Base-by-base conservation (phyloP, 495 filamentous ascomycete species). In the Monascus purpureus region DNA sequence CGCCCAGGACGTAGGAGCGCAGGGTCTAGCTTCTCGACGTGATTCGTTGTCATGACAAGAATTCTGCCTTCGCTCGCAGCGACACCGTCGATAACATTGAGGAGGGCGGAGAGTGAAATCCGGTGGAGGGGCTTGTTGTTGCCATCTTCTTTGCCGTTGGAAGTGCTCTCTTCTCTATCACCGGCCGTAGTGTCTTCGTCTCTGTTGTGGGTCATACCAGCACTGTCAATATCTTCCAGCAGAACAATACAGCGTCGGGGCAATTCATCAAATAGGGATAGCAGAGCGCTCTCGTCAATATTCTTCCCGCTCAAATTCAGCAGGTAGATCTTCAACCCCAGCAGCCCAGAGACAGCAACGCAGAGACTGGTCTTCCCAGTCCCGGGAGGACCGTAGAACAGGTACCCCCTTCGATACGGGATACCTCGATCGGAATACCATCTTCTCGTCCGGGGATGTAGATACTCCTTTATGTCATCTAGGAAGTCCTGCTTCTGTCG, bases 21-120 rank as follows among this genome's bases (percentile, higher is more conserved):
- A 23, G 72, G 61, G 41, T 90, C 82, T 1, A 90, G 63, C 38
- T 77, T 77, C 20, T 86, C 77, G 0, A 73, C 43, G 43, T 84
- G 77, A 43, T 90, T 90, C 28, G 82, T 85, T 2, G 81, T 87
- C 80, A 90, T 87, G 39, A 90, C 77, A 6, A 87, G 65, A 12
- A 87, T 71, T 4, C 80, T 68, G 8, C 82, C 82, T 48, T 87
- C 80, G 32, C 73, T 72, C 1, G 72, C 73, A 6, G 77, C 75
- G n/a, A 85, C 77, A 11, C 82, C 82, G 41, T 87, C 82, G 18
- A 90, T 68, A 19, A 80, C 80, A 40, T 87, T 90, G 24, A 90
- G 59, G 8, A 90, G 56, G 0, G 72, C 80, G 2, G 80, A 86
- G 8, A 90, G 68, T 0, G 77, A 77, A 36, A 73, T 49, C 8